Base-by-base conservation (phyloP, 2,329 filamentous ascomycete genomes). In the Didymella glomerata region DNA sequence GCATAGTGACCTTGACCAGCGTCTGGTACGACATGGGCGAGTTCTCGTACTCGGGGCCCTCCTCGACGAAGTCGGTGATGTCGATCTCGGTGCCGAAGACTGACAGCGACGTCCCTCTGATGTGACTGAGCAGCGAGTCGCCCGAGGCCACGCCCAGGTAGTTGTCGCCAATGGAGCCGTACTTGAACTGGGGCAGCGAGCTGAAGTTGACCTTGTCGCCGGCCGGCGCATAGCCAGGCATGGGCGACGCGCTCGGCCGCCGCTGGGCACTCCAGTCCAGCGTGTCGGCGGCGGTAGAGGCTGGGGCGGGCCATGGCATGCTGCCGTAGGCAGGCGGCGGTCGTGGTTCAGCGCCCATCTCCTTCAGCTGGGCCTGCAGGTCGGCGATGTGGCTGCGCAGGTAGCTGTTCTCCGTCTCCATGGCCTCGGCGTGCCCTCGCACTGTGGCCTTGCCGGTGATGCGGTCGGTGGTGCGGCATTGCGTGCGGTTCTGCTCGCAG, bases 401-500 rank as follows among this genome's bases (percentile, higher is more conserved):
- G 66, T 84, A 84, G n/a, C 78, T 81, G 76, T 89, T 88, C 71
- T 93, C 87, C 60, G 85, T 84, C 77, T 96, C 91, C 55, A 95
- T 82, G 67, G 88, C 85, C 73, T 93, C 89, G 64, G 91, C 83
- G 70, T 94, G 92, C 52, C 92, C 92, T 68, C 92, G 84, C 57
- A 88, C 86, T 60, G 91, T 90, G 49, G 92, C 91, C 63, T 90
- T 88, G 58, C 92, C 91, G 3, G 91, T 93, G 71, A 95, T 92
- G 68, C 92, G 88, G 76, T 96, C 92, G 57, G 92, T 96, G 53
- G 93, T 93, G 78, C 86, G 89, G 79, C 92, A 96, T 71, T 91
- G 86, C 68, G 90, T 86, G 64, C 87, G 88, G 73, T 91, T 90
- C 76, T 90, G 88, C 68, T 86, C 81, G 80, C 92, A 96, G 69